Evolutionary conservation across 176 grass and related monocot genomes (phyloP), one percentile per base, ranked within the genome.

Genomic region (Raddia distichophylla): DNA sequence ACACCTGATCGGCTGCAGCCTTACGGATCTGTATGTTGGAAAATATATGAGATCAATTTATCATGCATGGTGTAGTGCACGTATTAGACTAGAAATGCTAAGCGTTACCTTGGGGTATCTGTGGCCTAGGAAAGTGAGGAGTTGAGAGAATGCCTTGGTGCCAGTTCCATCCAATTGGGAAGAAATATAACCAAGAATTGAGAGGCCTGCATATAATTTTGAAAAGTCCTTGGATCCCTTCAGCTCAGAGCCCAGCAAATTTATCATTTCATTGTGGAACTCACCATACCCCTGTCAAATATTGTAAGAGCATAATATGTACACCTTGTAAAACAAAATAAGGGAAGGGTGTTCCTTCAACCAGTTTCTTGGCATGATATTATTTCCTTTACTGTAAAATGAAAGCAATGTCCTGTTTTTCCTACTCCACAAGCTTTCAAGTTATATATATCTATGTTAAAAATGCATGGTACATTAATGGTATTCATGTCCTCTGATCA

Each of bases 111-210:
- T 99, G 49, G 96, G 96, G 77, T 99, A 99, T 44, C 90, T 74
- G 69, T 99, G 96, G 67, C 87, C 89, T 55, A 99, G 89, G 78
- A 95, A 99, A 63, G 56, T 91, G 33, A 90, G 75, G 55, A 95
- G 85, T 40, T 86, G 86, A 93, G 88, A 91, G n/a, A 99, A 93
- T 82, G 93, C 96, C 61, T 69, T 83, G 7, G 73, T 86, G 73
- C 77, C 83, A 67, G 75, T 90, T 82, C 62, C 76, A 82, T 89
- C 76, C 49, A 49, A 19, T 12, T 90, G 73, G 42, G 89, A 98
- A 77, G 96, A 93, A 82, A 98, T 88, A 83, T 93, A 99, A 73
- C 91, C 93, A 8, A 99, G 89, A 65, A 99, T 88, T 74, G 93
- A 93, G 49, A 95, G 84, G 40, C 93, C 93, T 35, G 96, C 78